Evolutionary conservation across 2,329 filamentous ascomycete genomes (phyloP).

Genomic region (Septoria petroselini): DNA sequence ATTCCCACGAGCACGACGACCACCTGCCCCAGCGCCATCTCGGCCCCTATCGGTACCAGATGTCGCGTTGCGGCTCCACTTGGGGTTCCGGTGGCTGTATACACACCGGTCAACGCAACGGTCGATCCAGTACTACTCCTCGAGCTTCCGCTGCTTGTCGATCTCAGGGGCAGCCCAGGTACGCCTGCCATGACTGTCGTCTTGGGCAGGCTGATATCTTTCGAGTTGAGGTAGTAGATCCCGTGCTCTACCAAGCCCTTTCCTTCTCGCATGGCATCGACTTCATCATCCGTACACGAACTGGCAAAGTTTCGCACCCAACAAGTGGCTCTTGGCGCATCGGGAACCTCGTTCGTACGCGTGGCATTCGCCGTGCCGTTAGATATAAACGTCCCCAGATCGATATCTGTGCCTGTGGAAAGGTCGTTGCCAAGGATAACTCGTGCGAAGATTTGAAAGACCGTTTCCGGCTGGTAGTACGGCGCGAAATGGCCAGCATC

Average conservation of each 20-base stretch:
- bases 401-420: constrained; percentile 49
- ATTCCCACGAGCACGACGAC: not conserved
- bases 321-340: constrained; percentile 52
- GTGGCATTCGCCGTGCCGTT: constrained; percentile 58
- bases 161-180: constrained; percentile 35
- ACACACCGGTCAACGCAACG: constrained; percentile 37
- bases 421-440: constrained; percentile 51
- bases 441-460: constrained; percentile 54
- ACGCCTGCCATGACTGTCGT: constrained; percentile 35
- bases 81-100: constrained; percentile 40
- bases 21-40: not conserved
- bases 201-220: constrained; percentile 40
- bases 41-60: not conserved
- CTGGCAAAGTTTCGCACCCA: constrained; percentile 54
- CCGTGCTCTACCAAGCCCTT: constrained; percentile 60
- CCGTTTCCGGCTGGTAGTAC: constrained; percentile 53
- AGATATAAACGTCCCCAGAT: constrained; percentile 45
- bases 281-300: constrained; percentile 55
- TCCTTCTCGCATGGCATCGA: constrained; percentile 47
- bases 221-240: constrained; percentile 49
- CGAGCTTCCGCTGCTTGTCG: constrained; percentile 14
- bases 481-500: constrained; percentile 54
- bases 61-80: constrained; percentile 22
- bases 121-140: constrained; percentile 15
- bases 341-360: constrained; percentile 50